Evolutionary conservation across 306 rosid species (phyloP), one percentile per base, ranked within the genome.

Genomic region (Pyrus betulifolia): DNA sequence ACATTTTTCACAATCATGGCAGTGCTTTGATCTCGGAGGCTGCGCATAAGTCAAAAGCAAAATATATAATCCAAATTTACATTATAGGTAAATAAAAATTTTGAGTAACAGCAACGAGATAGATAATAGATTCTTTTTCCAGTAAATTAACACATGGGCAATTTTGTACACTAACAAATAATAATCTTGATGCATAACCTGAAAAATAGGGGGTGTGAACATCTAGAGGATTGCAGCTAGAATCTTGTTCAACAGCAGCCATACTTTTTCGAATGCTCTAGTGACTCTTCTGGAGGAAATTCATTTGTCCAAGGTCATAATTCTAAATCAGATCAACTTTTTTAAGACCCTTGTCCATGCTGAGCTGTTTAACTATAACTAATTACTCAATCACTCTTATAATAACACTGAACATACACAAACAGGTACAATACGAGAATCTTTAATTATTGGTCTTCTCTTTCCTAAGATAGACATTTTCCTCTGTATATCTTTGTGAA

Each of bases 21-120:
- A 96, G 79, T 96, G 99, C 84, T 92, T 96, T 52, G 97, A 86
- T 54, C 99, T 87, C 6, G 99, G 98, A 85, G 99, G 99, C 98
- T 96, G 96, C 87, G 85, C 33, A 62, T 55, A 79, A 76, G 55
- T 42, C 82, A 82, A 65, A 61, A 71, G 45, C 35, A 70, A 64
- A 69, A 78, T 49, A 60, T 55, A 69, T 77, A 66, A 75, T 27
- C 78, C 76, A 80, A 82, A 57, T 54, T 74, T 55, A 62, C 60
- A 59, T 1, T 58, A 15, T 30, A 31, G 15, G 52, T 11, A 81
- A 67, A 44, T 4, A 23, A 65, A 7, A 52, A 59, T 57, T 57
- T 63, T 31, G 17, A 63, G 54, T 42, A 44, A 19, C n/a, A 10
- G 40, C 30, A 18, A n/a, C 67, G 22, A 70, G 66, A 14, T 23